These are phyloP conservation scores for Colletotrichum navitas DNA, from an alignment of 2,329 filamentous ascomycete genomes.

Conservation along the genomic window DNA sequence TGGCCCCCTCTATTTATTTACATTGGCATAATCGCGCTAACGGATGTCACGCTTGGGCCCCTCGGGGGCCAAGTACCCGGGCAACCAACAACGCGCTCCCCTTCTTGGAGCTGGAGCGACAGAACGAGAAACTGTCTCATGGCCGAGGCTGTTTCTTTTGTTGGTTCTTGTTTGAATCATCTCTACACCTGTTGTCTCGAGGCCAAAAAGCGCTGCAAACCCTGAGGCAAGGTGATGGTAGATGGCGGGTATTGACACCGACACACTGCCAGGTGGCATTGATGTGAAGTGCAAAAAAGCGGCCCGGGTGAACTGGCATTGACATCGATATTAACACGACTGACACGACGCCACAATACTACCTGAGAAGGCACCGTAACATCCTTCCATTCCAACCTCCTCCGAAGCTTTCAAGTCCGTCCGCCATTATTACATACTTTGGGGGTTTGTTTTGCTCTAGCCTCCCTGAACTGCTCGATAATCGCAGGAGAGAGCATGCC, in stretches of 20 bases:
- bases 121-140: not conserved
- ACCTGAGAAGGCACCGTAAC: too few relatives aligned
- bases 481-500: too few relatives aligned
- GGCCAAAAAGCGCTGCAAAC: too few relatives aligned
- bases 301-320: too few relatives aligned
- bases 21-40: not conserved
- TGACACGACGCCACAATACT: not conserved
- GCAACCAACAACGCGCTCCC: slow-evolving; percentile 15
- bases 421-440: not conserved
- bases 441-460: not conserved
- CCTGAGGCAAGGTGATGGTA: too few relatives aligned
- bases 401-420: not conserved
- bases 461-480: too few relatives aligned
- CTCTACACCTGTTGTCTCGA: not conserved
- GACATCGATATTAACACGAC: too few relatives aligned
- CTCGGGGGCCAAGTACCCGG: not conserved
- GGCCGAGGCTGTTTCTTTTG: not conserved
- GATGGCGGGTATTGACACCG: too few relatives aligned
- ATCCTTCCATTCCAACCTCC: not conserved
- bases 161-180: not conserved
- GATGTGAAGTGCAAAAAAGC: too few relatives aligned
- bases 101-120: not conserved
- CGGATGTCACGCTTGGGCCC: not conserved
- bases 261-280: too few relatives aligned
- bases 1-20: slow-evolving; percentile 23